phyloP scores from a whole-genome alignment of 1,284 basidiomycete genomes.

The Ganoderma lingzhi region DNA sequence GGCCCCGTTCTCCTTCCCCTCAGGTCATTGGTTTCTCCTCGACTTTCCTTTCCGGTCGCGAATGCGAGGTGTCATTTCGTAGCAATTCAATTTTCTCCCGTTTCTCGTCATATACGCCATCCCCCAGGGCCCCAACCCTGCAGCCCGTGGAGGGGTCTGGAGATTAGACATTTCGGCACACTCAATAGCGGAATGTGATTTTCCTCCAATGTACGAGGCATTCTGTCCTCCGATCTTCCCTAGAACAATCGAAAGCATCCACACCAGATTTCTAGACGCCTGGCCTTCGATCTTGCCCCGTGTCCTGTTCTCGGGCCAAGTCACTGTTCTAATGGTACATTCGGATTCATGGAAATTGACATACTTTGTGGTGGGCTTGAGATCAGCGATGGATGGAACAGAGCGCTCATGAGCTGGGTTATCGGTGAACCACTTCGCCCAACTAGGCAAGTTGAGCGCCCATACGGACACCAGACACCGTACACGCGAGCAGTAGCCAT shows the following conservation, averaged over 20 bases:
- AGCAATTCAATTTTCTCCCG: too few species aligned
- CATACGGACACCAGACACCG: slow-evolving; percentile 1
- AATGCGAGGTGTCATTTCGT: too few species aligned
- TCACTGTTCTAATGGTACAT: too few species aligned
- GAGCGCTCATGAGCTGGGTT: neutral
- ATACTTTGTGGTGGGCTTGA: too few species aligned
- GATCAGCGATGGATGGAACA: neutral
- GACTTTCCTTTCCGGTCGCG: neutral
- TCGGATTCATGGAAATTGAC: too few species aligned
- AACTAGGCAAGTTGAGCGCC: slow-evolving; percentile 20
- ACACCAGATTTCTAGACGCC: neutral
- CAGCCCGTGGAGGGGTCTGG: too few species aligned
- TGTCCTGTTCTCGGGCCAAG: neutral
- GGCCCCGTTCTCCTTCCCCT: neutral
- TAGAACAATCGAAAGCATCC: neutral
- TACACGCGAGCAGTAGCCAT: neutral
- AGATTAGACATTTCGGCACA: neutral
- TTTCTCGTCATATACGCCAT: too few species aligned
- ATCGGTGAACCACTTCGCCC: slow-evolving; percentile 6
- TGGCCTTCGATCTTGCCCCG: neutral
- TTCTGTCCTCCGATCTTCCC: neutral
- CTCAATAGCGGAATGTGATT: neutral
- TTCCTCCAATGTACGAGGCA: neutral
- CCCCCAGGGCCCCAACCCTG: too few species aligned
- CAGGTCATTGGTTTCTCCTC: neutral